Conservation (phyloP, 176 grass and related monocot genomes). For the Hyparrhenia diplandra region DNA sequence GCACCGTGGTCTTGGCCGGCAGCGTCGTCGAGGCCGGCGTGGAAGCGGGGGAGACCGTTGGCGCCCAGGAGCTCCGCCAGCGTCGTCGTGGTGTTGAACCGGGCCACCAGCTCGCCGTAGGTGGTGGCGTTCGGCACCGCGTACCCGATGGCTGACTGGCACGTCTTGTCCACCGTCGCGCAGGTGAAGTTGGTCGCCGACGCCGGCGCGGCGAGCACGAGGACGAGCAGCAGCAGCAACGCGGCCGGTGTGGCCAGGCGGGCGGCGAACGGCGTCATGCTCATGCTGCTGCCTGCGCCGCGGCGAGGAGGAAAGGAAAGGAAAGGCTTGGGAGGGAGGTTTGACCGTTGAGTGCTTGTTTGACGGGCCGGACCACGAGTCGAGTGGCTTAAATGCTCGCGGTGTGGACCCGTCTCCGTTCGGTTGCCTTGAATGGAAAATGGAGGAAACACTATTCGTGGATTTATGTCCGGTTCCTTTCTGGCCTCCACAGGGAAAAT, state of each 20-base stretch:
- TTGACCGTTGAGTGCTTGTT: neutral
- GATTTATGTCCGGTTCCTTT: too few species aligned
- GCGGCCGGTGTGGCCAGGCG: neutral
- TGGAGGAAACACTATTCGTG: too few species aligned
- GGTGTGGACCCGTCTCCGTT: neutral
- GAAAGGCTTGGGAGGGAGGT: neutral
- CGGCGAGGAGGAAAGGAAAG: neutral
- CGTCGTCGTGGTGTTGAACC: slow-evolving; percentile 51
- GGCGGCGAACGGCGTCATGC: slow-evolving; percentile 15
- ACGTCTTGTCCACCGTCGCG: neutral
- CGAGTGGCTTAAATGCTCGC: neutral
- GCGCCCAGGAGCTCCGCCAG: slow-evolving; percentile 46
- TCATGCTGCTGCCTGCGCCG: neutral
- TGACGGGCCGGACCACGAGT: neutral
- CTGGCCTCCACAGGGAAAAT: neutral
- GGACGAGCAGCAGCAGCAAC: neutral
- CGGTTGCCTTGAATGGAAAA: neutral
- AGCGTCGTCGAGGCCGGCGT: neutral
- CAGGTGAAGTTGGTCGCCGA: slow-evolving; percentile 49
- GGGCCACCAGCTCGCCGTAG: slow-evolving; percentile 38
- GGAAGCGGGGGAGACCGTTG: neutral
- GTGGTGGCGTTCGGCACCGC: slow-evolving; percentile 54
- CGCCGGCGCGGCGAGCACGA: slow-evolving; percentile 21
- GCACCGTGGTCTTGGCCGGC: neutral
- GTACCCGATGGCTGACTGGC: slow-evolving; percentile 54